Evolutionary conservation across 129 eudicot genomes (phyloP).

Genomic region (Heracleum sosnowskyi): DNA sequence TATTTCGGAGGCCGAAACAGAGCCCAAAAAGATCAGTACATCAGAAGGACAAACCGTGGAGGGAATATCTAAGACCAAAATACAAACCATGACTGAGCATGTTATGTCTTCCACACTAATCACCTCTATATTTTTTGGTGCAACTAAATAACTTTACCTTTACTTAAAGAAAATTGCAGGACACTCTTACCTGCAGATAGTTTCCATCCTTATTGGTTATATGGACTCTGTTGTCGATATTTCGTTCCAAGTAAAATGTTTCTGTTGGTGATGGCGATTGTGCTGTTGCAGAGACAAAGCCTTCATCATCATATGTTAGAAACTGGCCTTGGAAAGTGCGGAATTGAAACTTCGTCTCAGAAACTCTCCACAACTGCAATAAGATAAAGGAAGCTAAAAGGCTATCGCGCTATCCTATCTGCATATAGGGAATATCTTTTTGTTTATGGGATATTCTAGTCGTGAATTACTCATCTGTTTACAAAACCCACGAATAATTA

Average conservation of each 20-base stretch:
- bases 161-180: not conserved
- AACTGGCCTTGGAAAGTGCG: conserved; percentile 53
- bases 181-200: conserved; percentile 41
- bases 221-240: conserved; percentile 37
- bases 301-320: conserved; percentile 36
- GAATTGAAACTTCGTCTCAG: conserved; percentile 48
- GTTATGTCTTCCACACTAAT: not conserved
- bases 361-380: conserved; percentile 62
- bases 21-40: not conserved
- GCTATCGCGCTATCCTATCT: not conserved
- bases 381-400: not conserved
- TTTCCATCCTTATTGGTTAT: conserved; percentile 38
- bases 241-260: conserved; percentile 50
- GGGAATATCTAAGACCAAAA: not conserved
- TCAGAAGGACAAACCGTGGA: not conserved
- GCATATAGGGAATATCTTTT: not conserved
- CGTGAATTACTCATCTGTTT: not conserved
- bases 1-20: not conserved
- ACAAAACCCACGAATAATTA: not conserved
- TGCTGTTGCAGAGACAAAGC: conserved; percentile 43
- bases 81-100: not conserved
- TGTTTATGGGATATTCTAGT: not conserved
- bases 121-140: not conserved
- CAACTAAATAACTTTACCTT: not conserved
- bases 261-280: conserved; percentile 33